Percentiles rank a stretch among this genome's conserved stretches.
Conservation (phyloP, 83 land plant species). For the Diphasiastrum complanatum region DNA sequence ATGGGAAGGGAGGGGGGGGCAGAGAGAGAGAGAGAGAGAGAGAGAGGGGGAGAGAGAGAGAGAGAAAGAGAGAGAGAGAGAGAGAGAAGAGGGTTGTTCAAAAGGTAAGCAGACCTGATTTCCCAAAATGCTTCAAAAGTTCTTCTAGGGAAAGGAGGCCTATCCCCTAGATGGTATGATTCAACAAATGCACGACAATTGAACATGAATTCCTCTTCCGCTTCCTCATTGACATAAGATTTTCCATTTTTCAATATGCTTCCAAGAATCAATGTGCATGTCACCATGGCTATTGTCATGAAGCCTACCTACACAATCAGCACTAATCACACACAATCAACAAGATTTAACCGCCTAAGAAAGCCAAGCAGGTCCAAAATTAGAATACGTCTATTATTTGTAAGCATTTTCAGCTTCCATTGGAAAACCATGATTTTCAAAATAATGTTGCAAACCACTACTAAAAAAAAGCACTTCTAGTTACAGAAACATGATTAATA, state of each 20-base stretch:
- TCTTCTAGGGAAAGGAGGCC: constrained; percentile 33
- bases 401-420: no score
- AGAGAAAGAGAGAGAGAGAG: no score
- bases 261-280: constrained; percentile 41
- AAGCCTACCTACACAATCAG: constrained; percentile 30
- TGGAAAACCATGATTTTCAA: no score
- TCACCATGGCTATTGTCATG: constrained; percentile 42
- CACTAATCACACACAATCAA: not conserved
- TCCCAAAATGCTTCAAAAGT: constrained; percentile 46
- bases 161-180: constrained; percentile 27
- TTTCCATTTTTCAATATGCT: constrained; percentile 38
- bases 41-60: no score
- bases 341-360: not conserved
- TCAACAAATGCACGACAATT: constrained; percentile 29
- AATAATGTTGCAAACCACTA: no score
- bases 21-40: no score
- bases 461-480: no score
- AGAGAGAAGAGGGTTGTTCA: no score
- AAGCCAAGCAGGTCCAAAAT: not conserved
- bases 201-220: constrained; percentile 42
- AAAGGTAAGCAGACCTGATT: no score
- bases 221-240: constrained; percentile 41
- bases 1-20: no score
- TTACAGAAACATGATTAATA: no score
- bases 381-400: constrained; percentile 1